Conservation (phyloP, 2,329 filamentous ascomycete species). For the Periglandula ipomoeae region DNA sequence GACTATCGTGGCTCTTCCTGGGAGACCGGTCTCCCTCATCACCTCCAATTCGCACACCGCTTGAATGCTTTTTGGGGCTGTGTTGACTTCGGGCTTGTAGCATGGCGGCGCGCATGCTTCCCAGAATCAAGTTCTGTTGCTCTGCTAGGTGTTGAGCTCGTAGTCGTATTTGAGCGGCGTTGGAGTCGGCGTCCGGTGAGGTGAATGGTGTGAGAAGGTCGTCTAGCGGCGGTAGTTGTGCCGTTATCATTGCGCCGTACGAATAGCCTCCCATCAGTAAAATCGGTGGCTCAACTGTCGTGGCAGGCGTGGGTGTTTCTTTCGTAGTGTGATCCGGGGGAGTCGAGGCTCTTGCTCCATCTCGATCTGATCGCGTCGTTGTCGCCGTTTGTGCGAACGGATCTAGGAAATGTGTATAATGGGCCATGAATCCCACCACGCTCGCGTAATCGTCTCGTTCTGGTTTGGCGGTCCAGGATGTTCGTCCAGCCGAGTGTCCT, state of each 20-base stretch:
- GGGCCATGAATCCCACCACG: conserved; percentile 68
- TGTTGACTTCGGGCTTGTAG: conserved; percentile 16
- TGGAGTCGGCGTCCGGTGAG: conserved; percentile 40
- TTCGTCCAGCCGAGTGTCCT: conserved; percentile 61
- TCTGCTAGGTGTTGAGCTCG: conserved; percentile 60
- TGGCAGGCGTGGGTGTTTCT: neutral
- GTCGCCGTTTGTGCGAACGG: conserved; percentile 17
- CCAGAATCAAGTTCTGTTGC: conserved; percentile 45
- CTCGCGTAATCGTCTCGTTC: conserved; percentile 78
- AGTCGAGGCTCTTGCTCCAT: neutral
- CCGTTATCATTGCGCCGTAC: conserved; percentile 78
- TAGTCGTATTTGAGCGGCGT: conserved; percentile 59
- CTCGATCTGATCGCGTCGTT: neutral
- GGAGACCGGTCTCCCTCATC: conserved; percentile 31
- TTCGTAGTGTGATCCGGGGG: neutral
- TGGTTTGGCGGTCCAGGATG: conserved; percentile 77
- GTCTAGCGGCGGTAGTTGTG: conserved; percentile 55
- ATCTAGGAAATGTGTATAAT: conserved; percentile 58
- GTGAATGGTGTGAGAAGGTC: conserved; percentile 53
- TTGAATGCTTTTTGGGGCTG: conserved; percentile 14
- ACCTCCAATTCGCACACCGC: conserved; percentile 41
- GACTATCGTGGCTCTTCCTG: conserved; percentile 29
- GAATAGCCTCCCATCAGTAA: conserved; percentile 74
- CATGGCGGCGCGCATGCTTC: conserved; percentile 24
- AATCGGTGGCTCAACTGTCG: conserved; percentile 17